These are phyloP conservation scores for Populus ilicifolia DNA, from an alignment of 345 rosid species.

Conservation along the genomic window DNA sequence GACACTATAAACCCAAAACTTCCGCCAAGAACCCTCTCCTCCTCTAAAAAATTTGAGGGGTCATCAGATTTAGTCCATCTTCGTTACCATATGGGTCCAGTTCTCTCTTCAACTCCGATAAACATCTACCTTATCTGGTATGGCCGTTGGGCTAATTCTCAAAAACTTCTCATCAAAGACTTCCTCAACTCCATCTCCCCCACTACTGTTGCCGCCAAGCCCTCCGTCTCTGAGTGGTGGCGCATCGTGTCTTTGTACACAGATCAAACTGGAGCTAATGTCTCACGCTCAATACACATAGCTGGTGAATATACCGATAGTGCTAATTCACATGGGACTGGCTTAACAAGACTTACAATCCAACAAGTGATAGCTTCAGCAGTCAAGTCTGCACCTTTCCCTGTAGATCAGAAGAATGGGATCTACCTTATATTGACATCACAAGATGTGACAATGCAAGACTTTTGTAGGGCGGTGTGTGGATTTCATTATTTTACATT, in stretches of 20 bases:
- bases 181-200: constrained; percentile 77
- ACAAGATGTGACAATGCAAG: constrained; percentile 73
- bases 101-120: constrained; percentile 77
- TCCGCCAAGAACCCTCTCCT: constrained; percentile 56
- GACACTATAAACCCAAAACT: constrained; percentile 63
- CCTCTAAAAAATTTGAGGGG: constrained; percentile 74
- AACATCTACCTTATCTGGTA: constrained; percentile 91
- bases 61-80: constrained; percentile 78
- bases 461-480: constrained; percentile 90
- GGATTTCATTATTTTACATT: constrained; percentile 97
- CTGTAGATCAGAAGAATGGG: constrained; percentile 82
- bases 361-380: constrained; percentile 74
- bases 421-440: constrained; percentile 74
- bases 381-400: constrained; percentile 62
- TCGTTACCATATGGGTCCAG: constrained; percentile 98
- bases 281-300: constrained; percentile 56
- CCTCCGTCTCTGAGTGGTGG: constrained; percentile 90
- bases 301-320: constrained; percentile 69
- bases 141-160: constrained; percentile 64
- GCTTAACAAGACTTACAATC: constrained; percentile 70
- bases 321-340: constrained; percentile 53
- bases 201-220: constrained; percentile 23
- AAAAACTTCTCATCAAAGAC: constrained; percentile 66
- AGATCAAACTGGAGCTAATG: constrained; percentile 92
- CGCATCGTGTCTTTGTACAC: constrained; percentile 79